Evolutionary conservation across 164 flowering plant species (phyloP).

Genomic region (Cinnamomum chago): DNA sequence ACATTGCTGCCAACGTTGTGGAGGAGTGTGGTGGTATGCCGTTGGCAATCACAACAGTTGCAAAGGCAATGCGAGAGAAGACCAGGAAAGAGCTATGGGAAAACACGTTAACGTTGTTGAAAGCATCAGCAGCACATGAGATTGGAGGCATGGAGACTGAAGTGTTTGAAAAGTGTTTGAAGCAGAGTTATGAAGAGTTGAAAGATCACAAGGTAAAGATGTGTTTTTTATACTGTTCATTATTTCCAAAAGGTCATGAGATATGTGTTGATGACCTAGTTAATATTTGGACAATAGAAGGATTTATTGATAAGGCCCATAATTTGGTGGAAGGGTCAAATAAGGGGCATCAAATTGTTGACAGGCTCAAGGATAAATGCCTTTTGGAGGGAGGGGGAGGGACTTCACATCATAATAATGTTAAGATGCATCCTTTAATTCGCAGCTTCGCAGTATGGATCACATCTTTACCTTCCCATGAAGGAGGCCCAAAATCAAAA

Average conservation of each 20-base stretch:
- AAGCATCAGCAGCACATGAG: background rate
- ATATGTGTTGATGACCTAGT: background rate
- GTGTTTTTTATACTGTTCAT: conserved; percentile 6
- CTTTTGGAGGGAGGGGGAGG: conserved; percentile 6
- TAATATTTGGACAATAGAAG: conserved; percentile 7
- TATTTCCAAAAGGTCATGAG: conserved; percentile 5
- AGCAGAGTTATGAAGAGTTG: conserved; percentile 2
- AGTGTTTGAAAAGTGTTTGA: background rate
- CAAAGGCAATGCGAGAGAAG: background rate
- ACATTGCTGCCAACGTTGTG: background rate
- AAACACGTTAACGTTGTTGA: background rate
- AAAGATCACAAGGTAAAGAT: background rate
- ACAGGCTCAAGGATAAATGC: conserved; percentile 8
- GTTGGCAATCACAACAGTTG: conserved; percentile 3
- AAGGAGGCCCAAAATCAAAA: background rate
- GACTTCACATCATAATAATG: background rate
- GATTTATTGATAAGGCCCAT: background rate
- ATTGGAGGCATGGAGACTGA: conserved; percentile 3
- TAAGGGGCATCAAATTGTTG: conserved; percentile 6
- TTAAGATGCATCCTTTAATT: conserved; percentile 9
- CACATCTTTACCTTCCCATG: background rate
- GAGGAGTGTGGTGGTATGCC: conserved; percentile 8
- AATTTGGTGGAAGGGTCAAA: background rate
- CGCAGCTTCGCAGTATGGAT: conserved; percentile 11
- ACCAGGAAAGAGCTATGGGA: background rate